Percentiles rank a stretch among this genome's conserved stretches.
Evolutionary conservation across 345 rosid species (phyloP).

Genomic region (Syzygium aromaticum): DNA sequence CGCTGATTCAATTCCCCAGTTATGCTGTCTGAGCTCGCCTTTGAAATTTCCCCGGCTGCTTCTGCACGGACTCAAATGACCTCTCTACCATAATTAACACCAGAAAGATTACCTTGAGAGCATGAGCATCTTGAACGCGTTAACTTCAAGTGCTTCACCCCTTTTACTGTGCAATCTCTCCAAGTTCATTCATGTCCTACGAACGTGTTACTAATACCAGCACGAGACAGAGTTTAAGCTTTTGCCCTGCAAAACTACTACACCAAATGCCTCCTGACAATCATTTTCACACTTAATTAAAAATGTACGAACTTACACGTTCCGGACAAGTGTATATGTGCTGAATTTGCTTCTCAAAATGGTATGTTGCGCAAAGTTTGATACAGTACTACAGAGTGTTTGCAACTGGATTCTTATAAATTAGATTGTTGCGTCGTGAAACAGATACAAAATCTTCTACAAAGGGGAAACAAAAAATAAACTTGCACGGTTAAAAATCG

Average conservation of each 20-base stretch:
- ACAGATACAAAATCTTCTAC: background rate
- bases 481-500: background rate
- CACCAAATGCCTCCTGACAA: too few species aligned
- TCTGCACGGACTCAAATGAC: too few species aligned
- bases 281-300: background rate
- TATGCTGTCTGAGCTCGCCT: background rate
- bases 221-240: too few species aligned
- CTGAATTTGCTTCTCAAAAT: background rate
- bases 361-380: background rate
- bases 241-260: too few species aligned
- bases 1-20: background rate
- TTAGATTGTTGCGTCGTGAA: background rate
- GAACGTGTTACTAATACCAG: too few species aligned
- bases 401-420: background rate
- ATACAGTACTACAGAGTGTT: background rate
- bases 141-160: too few species aligned
- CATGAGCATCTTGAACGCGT: background rate
- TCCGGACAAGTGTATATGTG: background rate
- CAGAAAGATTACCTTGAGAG: background rate
- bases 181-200: too few species aligned
- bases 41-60: too few species aligned
- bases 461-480: background rate
- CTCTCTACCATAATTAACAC: background rate
- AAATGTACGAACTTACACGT: background rate
- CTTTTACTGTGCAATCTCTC: too few species aligned